Evolutionary conservation across 2,329 filamentous ascomycete species (phyloP).

Genomic region (Neurospora sp.): DNA sequence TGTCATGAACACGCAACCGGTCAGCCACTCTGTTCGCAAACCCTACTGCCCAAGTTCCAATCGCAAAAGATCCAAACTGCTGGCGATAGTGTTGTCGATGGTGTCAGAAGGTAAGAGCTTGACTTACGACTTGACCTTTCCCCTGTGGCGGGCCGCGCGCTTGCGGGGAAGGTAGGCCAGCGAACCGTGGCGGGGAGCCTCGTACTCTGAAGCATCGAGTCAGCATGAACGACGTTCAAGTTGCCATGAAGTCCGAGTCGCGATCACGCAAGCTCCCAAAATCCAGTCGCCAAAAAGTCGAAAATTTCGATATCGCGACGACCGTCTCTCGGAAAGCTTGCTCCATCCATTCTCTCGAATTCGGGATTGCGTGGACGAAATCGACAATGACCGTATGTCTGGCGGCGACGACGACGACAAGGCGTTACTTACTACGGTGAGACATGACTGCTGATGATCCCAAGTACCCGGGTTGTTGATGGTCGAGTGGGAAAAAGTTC

Average conservation of each 20-base stretch:
- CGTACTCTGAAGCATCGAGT: slow-evolving; percentile 18
- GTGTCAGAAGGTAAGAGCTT: slow-evolving; percentile 12
- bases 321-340: not conserved
- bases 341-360: not conserved
- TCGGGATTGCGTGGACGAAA: not conserved
- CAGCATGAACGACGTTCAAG: slow-evolving; percentile 6
- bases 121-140: slow-evolving; percentile 96
- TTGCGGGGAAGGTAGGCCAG: slow-evolving; percentile 83
- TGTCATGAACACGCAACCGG: slow-evolving; percentile 27
- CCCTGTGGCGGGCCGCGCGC: slow-evolving; percentile 86
- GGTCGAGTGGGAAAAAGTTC: slow-evolving; percentile 15
- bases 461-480: slow-evolving; percentile 13
- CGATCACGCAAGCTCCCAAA: not conserved
- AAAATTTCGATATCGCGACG: slow-evolving; percentile 1
- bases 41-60: slow-evolving; percentile 11
- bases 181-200: slow-evolving; percentile 67
- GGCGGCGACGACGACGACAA: not conserved
- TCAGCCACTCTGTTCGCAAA: slow-evolving; percentile 9
- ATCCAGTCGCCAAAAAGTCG: slow-evolving; percentile 1
- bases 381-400: not conserved
- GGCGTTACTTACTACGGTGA: slow-evolving; percentile 19
- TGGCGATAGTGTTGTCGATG: not conserved
- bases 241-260: not conserved
- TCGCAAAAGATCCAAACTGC: not conserved
- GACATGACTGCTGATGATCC: slow-evolving; percentile 20